Conservation (phyloP, 495 filamentous ascomycete species). For the Baudoinia panamericana region DNA sequence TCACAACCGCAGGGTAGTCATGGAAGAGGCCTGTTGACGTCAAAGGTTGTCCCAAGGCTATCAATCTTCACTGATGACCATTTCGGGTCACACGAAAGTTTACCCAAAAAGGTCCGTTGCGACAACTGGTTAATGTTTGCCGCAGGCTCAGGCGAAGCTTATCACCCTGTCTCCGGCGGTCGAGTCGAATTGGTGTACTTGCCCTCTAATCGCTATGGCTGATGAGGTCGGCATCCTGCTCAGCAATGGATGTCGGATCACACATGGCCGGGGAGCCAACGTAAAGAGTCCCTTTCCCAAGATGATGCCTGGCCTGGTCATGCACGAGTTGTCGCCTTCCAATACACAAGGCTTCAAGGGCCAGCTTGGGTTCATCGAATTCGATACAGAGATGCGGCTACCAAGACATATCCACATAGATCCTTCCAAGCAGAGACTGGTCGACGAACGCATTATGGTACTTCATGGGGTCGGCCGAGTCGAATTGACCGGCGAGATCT, state of each 20-base stretch:
- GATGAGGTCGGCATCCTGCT: slow-evolving; percentile 1
- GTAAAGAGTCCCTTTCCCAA: slow-evolving; percentile 10
- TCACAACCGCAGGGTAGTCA: no score
- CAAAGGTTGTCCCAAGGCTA: no score
- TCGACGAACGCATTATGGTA: slow-evolving; percentile 9
- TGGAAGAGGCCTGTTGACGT: no score
- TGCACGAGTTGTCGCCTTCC: slow-evolving; percentile 7
- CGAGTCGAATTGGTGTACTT: background rate
- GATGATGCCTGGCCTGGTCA: slow-evolving; percentile 8
- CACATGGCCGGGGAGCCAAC: slow-evolving; percentile 4
- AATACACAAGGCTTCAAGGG: slow-evolving; percentile 7
- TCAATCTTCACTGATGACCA: no score
- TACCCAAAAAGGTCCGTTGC: no score
- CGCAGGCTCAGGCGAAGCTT: background rate
- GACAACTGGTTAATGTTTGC: no score
- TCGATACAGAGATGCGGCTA: slow-evolving; percentile 1
- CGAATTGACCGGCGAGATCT: slow-evolving; percentile 9
- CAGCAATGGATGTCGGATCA: slow-evolving; percentile 5
- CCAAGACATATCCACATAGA: slow-evolving; percentile 12
- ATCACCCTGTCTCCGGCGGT: background rate
- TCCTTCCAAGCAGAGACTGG: background rate
- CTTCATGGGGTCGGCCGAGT: slow-evolving; percentile 7
- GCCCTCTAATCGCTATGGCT: background rate
- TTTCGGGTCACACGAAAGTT: no score
- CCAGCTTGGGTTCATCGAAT: slow-evolving; percentile 7